Conservation (phyloP, 2,329 filamentous ascomycete species). For the Aureobasidium sp. region DNA sequence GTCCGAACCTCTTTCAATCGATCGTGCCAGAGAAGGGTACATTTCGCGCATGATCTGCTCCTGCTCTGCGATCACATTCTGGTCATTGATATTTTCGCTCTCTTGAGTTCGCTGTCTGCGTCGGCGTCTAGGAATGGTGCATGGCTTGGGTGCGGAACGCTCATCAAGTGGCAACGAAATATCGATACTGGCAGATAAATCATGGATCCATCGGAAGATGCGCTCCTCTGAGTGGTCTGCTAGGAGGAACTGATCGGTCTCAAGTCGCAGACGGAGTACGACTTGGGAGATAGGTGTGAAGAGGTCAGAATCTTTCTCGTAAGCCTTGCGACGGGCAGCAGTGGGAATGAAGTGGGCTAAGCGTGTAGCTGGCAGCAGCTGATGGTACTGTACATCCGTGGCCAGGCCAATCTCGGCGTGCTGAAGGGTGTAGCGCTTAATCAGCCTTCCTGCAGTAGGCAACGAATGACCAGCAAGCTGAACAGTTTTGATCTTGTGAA, state of each 20-base stretch:
- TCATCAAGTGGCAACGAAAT: slow-evolving; percentile 65
- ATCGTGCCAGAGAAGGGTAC: slow-evolving; percentile 31
- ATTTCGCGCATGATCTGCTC: slow-evolving; percentile 42
- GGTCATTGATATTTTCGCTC: slow-evolving; percentile 28
- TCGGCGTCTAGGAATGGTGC: slow-evolving; percentile 39
- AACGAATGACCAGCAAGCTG: slow-evolving; percentile 25
- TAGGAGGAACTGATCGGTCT: slow-evolving; percentile 67
- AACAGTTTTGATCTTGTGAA: slow-evolving; percentile 54
- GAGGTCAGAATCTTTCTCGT: slow-evolving; percentile 40
- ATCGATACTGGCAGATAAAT: slow-evolving; percentile 65
- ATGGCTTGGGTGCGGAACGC: slow-evolving; percentile 42
- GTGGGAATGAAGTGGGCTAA: slow-evolving; percentile 40
- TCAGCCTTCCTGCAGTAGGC: slow-evolving; percentile 47
- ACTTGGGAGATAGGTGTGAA: slow-evolving; percentile 46
- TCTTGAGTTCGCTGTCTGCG: slow-evolving; percentile 26
- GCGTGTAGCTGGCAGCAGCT: slow-evolving; percentile 37
- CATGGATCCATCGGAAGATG: slow-evolving; percentile 63
- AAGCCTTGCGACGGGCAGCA: slow-evolving; percentile 33
- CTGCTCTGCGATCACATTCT: slow-evolving; percentile 40
- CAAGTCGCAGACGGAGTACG: slow-evolving; percentile 64
- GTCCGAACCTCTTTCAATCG: not conserved
- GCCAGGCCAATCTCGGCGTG: slow-evolving; percentile 71
- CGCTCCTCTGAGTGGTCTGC: slow-evolving; percentile 58
- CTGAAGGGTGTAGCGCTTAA: slow-evolving; percentile 64
- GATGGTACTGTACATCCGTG: slow-evolving; percentile 59